Percentiles rank a stretch among this genome's conserved stretches.
Conservation (phyloP, 371 early-diverging fungal genomes). For the Mucor velutinosus region DNA sequence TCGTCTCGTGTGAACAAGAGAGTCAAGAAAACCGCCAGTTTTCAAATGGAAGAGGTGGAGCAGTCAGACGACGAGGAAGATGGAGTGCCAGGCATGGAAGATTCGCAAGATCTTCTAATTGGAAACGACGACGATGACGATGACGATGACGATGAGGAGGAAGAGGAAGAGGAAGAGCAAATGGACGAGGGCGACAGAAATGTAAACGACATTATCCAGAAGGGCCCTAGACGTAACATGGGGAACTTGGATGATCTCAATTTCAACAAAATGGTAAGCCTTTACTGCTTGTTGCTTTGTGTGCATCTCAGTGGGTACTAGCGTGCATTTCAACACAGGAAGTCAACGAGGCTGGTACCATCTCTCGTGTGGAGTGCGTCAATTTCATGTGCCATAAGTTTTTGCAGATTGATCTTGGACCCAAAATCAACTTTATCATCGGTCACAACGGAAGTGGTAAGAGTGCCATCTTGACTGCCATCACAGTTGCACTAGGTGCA, state of each 20-base stretch:
- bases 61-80: background rate
- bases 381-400: slow-evolving; percentile 96
- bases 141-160: slow-evolving; percentile 1
- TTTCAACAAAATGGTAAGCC: slow-evolving; percentile 5
- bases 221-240: background rate
- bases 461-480: slow-evolving; percentile 91
- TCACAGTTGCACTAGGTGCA: slow-evolving; percentile 90
- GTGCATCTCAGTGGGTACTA: background rate
- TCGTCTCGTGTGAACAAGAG: background rate
- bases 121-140: background rate
- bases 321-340: background rate
- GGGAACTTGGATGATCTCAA: background rate
- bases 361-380: slow-evolving; percentile 78
- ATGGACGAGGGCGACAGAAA: too few relatives aligned
- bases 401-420: slow-evolving; percentile 76
- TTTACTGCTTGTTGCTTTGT: background rate
- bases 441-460: slow-evolving; percentile 98
- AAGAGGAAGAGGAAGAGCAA: background rate
- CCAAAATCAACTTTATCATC: slow-evolving; percentile 93
- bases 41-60: background rate
- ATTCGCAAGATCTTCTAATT: background rate
- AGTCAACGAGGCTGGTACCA: slow-evolving; percentile 67
- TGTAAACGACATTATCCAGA: background rate
- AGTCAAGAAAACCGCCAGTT: slow-evolving; percentile 2
- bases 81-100: background rate